These are phyloP conservation scores for Fraxinus greggii DNA, from an alignment of 305 asterid genomes.

Conservation along the genomic window DNA sequence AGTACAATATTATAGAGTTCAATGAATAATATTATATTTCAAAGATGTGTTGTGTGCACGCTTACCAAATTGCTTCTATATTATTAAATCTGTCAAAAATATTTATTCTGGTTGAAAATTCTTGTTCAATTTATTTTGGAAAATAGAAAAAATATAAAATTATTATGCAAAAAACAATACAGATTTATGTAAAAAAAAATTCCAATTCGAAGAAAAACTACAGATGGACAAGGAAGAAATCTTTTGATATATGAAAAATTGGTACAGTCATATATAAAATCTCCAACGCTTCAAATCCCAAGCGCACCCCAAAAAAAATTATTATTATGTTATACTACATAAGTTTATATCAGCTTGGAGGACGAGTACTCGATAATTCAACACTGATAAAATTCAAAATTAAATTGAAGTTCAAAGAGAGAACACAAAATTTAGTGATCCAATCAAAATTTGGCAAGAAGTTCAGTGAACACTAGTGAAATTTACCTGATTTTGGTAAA, in stretches of 20 bases:
- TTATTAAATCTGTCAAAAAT: not conserved
- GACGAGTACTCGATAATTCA: not conserved
- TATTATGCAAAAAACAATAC: not conserved
- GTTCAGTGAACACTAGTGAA: not conserved
- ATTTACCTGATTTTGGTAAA: not conserved
- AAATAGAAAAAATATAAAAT: too few relatives aligned
- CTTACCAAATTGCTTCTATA: too few relatives aligned
- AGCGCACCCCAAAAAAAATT: too few relatives aligned
- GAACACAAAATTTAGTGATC: not conserved
- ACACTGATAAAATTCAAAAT: not conserved
- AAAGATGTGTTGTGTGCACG: not conserved
- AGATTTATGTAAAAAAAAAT: too few relatives aligned
- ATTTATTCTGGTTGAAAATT: not conserved
- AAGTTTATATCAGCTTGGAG: not conserved
- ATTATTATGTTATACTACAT: not conserved
- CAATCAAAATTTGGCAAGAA: not conserved
- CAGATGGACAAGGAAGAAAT: not conserved
- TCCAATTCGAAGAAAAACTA: not conserved
- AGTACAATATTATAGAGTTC: not conserved
- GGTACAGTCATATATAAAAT: not conserved
- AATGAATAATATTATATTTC: not conserved
- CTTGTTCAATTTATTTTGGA: not conserved
- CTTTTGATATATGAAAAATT: not conserved
- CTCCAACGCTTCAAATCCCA: not conserved
- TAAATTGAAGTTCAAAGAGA: not conserved